Base-by-base conservation (phyloP, 2,329 filamentous ascomycete species). In the Dendrostoma leiphaemia region DNA sequence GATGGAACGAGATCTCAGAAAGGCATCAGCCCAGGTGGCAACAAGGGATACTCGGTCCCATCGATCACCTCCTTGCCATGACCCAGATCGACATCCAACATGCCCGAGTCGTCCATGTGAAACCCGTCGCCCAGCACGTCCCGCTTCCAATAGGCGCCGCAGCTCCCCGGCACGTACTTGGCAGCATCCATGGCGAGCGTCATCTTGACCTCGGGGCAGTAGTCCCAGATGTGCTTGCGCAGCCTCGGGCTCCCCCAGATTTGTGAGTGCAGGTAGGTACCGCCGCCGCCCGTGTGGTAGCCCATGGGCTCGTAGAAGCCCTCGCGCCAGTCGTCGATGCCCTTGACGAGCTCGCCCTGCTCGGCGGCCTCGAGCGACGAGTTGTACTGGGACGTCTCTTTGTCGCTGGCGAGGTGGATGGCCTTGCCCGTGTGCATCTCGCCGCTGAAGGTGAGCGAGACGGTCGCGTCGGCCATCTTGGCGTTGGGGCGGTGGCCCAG, bases 151-250 rank as follows among this genome's bases (percentile, higher is more conserved):
- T 67, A 65, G 4, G 65, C 61, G 32, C 71, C 65, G 58, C 78
- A 81, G 7, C 71, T 61, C 6, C 78, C 78, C 1, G 77, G 78
- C 5, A 82, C 73, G 57, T 72, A 80, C 57, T 73, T 69, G 40
- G 75, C 77, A 6, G 73, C 74, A 58, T 82, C 78, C 80, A 83
- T 83, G 48, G 56, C 56, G 31, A 58, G 53, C 31, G 56, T 58
- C 56, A 58, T 58, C 48, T 58, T 74, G 19, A 83, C 64, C 64
- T 83, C 80, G 2, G 80, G 81, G 58, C 81, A 83, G 65, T 83
- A 83, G 17, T 76, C 69, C 58, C 81, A 77, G 23, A 81, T 79
- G 50, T 71, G 65, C 59, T 74, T 71, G 31, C 80, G 69, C 56
- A 73, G 69, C 2, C 60, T 62, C 2, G 65, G 66, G 47, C 76